These are phyloP conservation scores for Penicillium sp. DNA, from an alignment of 2,329 filamentous ascomycete species.

Conservation along the genomic window DNA sequence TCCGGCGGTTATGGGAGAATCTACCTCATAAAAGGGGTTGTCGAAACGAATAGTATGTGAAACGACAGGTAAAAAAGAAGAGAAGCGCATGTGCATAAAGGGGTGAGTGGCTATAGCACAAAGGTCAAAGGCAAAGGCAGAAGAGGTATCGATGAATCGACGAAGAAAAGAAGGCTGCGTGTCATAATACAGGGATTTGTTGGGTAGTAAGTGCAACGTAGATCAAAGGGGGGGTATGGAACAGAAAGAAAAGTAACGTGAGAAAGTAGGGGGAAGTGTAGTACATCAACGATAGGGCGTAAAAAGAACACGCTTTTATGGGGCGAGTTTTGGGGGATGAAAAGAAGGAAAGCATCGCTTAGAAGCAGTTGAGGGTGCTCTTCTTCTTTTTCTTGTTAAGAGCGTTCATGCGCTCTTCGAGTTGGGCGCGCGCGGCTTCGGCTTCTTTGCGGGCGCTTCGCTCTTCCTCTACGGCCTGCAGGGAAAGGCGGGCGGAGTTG, in stretches of 20 bases:
- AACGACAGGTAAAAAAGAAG: neutral
- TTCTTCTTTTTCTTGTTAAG: slow-evolving; percentile 89
- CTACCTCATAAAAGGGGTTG: slow-evolving; percentile 20
- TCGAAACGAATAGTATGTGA: slow-evolving; percentile 15
- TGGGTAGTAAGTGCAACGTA: slow-evolving; percentile 2
- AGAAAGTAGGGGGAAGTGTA: slow-evolving; percentile 3
- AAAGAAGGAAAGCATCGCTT: slow-evolving; percentile 35
- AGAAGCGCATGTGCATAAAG: slow-evolving; percentile 6
- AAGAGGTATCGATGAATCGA: slow-evolving; percentile 24
- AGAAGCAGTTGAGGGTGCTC: slow-evolving; percentile 98
- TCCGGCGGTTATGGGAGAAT: slow-evolving; percentile 7
- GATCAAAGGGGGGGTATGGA: slow-evolving; percentile 12
- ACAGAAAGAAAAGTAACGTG: slow-evolving; percentile 12
- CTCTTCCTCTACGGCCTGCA: slow-evolving; percentile 95
- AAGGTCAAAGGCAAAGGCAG: slow-evolving; percentile 1
- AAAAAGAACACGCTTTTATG: slow-evolving; percentile 19
- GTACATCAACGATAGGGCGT: slow-evolving; percentile 18
- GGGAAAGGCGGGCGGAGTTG: slow-evolving; percentile 60
- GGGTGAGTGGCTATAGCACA: slow-evolving; percentile 14
- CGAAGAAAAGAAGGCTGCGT: slow-evolving; percentile 8
- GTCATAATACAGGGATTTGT: slow-evolving; percentile 26
- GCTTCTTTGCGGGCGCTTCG: slow-evolving; percentile 87
- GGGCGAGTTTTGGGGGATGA: slow-evolving; percentile 3
- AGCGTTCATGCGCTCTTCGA: slow-evolving; percentile 93
- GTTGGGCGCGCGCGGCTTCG: slow-evolving; percentile 80